Conservation (phyloP, 768 basidiomycete species). For the Tylopilus rubrobrunneus region DNA sequence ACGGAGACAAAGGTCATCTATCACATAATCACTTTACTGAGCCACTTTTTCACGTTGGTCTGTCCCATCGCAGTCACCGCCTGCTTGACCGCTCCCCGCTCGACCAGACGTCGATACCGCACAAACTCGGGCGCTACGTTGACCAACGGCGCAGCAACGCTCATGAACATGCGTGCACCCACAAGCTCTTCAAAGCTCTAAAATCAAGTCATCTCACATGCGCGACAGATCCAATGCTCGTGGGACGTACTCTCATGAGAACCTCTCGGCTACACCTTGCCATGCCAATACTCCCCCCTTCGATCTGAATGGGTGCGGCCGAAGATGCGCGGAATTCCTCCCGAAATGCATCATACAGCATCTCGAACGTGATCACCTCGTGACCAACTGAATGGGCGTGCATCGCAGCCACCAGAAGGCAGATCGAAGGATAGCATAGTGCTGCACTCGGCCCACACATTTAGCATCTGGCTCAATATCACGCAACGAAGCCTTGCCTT, state of each 20-base stretch:
- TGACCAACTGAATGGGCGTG: slow-evolving; percentile 78
- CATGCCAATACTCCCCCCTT: slow-evolving; percentile 76
- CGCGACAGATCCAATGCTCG: not conserved
- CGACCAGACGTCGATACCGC: slow-evolving; percentile 66
- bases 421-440: slow-evolving; percentile 73
- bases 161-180: slow-evolving; percentile 51
- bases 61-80: slow-evolving; percentile 65
- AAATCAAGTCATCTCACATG: not conserved
- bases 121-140: slow-evolving; percentile 65
- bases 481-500: slow-evolving; percentile 39
- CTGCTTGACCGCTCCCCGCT: slow-evolving; percentile 61
- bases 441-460: slow-evolving; percentile 36
- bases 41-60: slow-evolving; percentile 74
- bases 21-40: slow-evolving; percentile 47
- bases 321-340: slow-evolving; percentile 69
- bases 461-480: not conserved
- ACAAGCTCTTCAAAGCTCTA: slow-evolving; percentile 79
- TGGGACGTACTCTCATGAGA: slow-evolving; percentile 55
- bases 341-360: slow-evolving; percentile 78
- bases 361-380: slow-evolving; percentile 83
- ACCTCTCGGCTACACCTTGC: slow-evolving; percentile 60
- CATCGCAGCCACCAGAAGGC: slow-evolving; percentile 79
- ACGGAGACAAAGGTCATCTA: slow-evolving; percentile 1
- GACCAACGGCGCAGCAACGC: slow-evolving; percentile 44
- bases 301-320: slow-evolving; percentile 70